Conservation (phyloP, 345 rosid species). For the Corymbia maculata region DNA sequence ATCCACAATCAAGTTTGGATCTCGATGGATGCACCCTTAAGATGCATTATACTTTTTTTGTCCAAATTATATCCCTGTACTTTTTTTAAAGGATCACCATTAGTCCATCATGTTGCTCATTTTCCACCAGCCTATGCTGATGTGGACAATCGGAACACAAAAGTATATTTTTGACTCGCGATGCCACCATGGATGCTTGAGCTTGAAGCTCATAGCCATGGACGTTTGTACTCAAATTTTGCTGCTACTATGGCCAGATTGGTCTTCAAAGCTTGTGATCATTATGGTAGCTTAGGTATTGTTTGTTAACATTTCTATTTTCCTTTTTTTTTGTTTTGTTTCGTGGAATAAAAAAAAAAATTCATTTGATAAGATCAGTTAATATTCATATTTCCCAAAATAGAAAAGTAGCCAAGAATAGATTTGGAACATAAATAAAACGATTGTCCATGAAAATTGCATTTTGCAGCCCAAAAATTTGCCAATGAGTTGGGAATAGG, state of each 20-base stretch:
- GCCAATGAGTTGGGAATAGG: too few relatives aligned
- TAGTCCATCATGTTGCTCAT: background rate
- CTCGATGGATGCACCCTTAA: background rate
- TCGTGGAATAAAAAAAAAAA: too few relatives aligned
- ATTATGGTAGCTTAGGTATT: too few relatives aligned
- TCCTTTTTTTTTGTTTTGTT: too few relatives aligned
- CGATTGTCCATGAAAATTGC: too few relatives aligned
- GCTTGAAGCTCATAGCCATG: background rate
- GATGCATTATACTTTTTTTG: background rate
- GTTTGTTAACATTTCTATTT: too few relatives aligned
- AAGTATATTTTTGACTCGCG: background rate
- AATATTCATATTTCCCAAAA: too few relatives aligned
- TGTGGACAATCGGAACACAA: background rate
- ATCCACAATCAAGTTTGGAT: too few relatives aligned
- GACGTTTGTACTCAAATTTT: background rate
- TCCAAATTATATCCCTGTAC: background rate
- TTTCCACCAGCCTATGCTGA: background rate
- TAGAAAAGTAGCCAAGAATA: too few relatives aligned
- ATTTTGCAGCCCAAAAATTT: too few relatives aligned
- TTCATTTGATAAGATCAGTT: too few relatives aligned
- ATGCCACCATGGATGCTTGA: background rate
- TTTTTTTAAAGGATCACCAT: background rate
- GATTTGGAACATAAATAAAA: too few relatives aligned
- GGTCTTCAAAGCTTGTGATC: background rate
- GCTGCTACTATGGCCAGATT: background rate